Base-by-base conservation (phyloP, 1,284 basidiomycete genomes). In the Ceratobasidium sp. region DNA sequence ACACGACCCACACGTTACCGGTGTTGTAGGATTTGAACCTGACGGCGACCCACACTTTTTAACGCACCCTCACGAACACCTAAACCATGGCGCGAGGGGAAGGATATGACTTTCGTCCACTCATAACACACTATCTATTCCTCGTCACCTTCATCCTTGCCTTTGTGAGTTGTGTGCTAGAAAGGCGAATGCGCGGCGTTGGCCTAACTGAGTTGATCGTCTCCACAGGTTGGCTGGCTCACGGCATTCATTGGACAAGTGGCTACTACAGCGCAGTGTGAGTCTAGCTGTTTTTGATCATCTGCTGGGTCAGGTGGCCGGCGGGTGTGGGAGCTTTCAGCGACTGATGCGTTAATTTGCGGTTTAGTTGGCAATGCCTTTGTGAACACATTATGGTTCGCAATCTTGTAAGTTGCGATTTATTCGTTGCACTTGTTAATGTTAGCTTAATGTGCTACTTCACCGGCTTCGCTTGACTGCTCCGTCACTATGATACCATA, bases 351-450 rank as follows among this genome's bases (percentile, higher is more conserved):
- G 3, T 61, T 65, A 28, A 77, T 71, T 50, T 79, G 80, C 42
- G 57, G 76, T 2, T 82, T 82, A 0, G 80, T 80, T 9, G 82
- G 81, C 2, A 80, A 79, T 52, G 83, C 82, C 3, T 65, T 82
- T 68, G 93, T 94, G 77, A 93, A 93, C 66, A 87, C 89, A 0
- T 88, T 94, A 67, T 99, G 97, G 97, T 99, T 98, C 86, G 92
- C 91, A 82, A 96, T 97, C 83, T 97, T 93, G 82, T 81, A 77
- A 42, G 80, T 62, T 12, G 26, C 6, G 33, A 26, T 40, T 26
- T 10, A 13, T 38, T 15, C 40, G 13, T 50, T 75, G 54, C 42
- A 74, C 80, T n/a, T 42, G 61, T 20, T 38, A 40, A 3, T 64
- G 61, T 44, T 64, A n/a, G 38, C 61, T 64, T 20, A 64, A 7